phyloP scores from a whole-genome alignment of 345 rosid species.

The Clausena lansium region DNA sequence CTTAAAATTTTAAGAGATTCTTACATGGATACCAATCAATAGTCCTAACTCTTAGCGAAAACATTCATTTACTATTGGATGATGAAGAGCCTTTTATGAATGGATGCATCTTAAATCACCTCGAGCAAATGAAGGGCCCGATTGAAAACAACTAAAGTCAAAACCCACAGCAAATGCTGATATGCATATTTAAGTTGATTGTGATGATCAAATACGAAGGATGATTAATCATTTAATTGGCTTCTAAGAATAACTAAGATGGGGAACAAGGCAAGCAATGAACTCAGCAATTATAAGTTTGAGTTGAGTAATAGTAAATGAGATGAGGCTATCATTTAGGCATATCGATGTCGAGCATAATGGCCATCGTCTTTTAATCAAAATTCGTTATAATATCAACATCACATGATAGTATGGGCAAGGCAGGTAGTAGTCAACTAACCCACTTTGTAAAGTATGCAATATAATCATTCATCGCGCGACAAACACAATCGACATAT shows the following conservation, averaged over 20 bases:
- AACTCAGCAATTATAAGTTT: neutral
- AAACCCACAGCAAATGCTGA: no score
- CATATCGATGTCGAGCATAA: neutral
- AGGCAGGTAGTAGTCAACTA: neutral
- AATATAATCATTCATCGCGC: neutral
- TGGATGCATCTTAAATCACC: no score
- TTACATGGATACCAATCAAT: no score
- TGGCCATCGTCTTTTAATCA: neutral
- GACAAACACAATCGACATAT: neutral
- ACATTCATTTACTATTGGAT: no score
- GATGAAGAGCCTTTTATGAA: no score
- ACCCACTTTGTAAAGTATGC: neutral
- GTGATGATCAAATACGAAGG: neutral
- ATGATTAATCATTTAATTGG: slow-evolving; percentile 9
- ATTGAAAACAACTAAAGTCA: no score
- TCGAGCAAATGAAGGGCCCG: no score
- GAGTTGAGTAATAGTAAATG: neutral
- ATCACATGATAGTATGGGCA: neutral
- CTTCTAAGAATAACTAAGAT: slow-evolving; percentile 1
- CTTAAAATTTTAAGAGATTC: no score
- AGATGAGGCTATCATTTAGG: neutral
- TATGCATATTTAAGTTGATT: neutral
- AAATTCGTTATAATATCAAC: neutral
- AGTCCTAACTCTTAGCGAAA: no score
- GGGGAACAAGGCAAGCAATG: neutral